phyloP scores from a whole-genome alignment of 169 alveolate genomes.

The Plasmodium gonderi region DNA sequence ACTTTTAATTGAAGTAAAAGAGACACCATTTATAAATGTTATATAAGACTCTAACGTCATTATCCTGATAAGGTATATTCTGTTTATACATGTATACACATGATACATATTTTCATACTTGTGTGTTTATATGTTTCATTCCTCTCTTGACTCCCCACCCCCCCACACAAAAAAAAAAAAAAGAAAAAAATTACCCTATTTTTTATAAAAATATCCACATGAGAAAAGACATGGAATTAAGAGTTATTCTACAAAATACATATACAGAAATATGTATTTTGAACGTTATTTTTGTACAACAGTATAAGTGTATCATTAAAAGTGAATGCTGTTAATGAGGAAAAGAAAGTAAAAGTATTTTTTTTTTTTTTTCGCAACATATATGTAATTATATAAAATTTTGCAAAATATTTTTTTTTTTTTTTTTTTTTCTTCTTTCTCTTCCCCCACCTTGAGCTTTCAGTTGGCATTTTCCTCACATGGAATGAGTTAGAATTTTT shows the following conservation, averaged over 20 bases:
- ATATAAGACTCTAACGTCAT: background rate
- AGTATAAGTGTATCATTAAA: background rate
- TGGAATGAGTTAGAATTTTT: background rate
- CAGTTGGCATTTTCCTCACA: constrained; percentile 3
- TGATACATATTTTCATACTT: too few relatives aligned
- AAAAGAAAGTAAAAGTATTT: background rate
- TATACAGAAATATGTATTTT: background rate
- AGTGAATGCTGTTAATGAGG: background rate
- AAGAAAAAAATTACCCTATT: background rate
- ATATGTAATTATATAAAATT: background rate
- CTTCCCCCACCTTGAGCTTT: background rate
- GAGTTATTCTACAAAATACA: background rate
- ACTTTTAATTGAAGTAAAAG: background rate
- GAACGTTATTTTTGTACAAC: background rate
- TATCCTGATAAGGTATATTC: background rate
- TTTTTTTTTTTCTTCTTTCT: constrained; percentile 1
- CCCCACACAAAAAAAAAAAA: too few relatives aligned
- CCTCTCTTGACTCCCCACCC: too few relatives aligned
- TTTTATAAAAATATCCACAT: background rate
- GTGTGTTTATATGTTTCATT: background rate
- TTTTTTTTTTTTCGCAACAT: background rate
- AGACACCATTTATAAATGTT: background rate
- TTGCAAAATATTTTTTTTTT: background rate
- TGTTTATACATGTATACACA: background rate
- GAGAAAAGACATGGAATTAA: background rate